A percentile compares a stretch with the other conserved stretches of the same genome.
These are phyloP conservation scores for Salix brachista DNA, from an alignment of 345 rosid species.

Conservation along the genomic window DNA sequence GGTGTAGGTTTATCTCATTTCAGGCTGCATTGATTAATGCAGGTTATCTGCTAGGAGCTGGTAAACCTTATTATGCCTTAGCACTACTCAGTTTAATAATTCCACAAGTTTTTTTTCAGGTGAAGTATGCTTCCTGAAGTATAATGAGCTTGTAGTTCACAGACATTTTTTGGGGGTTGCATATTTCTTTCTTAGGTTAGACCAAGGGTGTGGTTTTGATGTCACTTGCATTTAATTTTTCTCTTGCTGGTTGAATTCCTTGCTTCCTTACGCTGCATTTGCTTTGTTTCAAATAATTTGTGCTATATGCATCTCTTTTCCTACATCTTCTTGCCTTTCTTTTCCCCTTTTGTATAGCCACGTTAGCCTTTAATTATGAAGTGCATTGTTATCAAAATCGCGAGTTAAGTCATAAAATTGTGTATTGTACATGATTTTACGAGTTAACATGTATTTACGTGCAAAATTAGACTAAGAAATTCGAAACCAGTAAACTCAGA, in stretches of 20 bases:
- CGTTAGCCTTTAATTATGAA: background rate
- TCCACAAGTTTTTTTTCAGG: slow-evolving; percentile 94
- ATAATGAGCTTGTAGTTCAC: background rate
- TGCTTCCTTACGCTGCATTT: background rate
- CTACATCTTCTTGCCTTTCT: background rate
- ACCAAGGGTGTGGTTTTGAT: background rate
- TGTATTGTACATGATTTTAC: no score
- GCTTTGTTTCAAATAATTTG: background rate
- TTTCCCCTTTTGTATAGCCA: background rate
- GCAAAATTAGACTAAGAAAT: no score
- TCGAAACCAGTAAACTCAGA: no score
- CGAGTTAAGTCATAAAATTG: no score
- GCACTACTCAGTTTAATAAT: slow-evolving; percentile 67
- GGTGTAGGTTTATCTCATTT: background rate
- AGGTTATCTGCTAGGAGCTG: slow-evolving; percentile 94
- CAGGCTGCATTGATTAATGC: slow-evolving; percentile 12
- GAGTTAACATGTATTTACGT: no score
- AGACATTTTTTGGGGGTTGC: background rate
- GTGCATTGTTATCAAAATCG: background rate
- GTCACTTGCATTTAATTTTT: background rate
- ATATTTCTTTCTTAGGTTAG: background rate
- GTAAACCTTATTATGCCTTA: slow-evolving; percentile 84
- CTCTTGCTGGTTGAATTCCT: background rate
- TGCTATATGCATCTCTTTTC: background rate
- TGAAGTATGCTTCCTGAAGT: slow-evolving; percentile 15